These are phyloP conservation scores for Clonostachys sp. DNA, from an alignment of 2,329 filamentous ascomycete species.

Conservation along the genomic window DNA sequence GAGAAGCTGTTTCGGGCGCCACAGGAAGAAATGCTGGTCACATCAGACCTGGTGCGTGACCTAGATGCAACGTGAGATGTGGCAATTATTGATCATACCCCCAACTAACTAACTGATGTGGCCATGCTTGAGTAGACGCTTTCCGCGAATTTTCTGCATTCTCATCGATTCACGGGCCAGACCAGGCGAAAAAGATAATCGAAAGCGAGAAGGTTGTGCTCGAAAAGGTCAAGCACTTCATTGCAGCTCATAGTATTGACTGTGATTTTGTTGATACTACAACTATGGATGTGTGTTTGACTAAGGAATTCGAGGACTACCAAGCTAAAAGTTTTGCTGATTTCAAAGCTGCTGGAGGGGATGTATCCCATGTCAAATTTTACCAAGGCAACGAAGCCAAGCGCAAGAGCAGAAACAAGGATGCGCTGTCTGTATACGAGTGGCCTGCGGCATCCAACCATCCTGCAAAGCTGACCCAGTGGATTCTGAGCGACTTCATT, in stretches of 20 bases:
- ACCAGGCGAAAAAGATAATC: background rate
- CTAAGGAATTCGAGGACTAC: conserved; percentile 33
- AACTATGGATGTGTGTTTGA: conserved; percentile 44
- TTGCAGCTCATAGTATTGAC: conserved; percentile 28
- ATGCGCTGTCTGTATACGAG: conserved; percentile 39
- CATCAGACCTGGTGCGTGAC: conserved; percentile 20
- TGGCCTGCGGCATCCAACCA: conserved; percentile 44
- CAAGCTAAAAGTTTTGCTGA: conserved; percentile 26
- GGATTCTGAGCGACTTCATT: conserved; percentile 30
- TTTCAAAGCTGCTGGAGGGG: background rate
- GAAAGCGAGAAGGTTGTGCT: background rate
- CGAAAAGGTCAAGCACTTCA: conserved; percentile 32
- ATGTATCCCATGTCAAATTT: background rate
- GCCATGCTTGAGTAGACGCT: conserved; percentile 16
- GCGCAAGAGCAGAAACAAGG: conserved; percentile 24
- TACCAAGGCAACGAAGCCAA: background rate
- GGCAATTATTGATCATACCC: no score
- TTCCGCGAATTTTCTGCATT: conserved; percentile 37
- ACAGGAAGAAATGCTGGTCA: conserved; percentile 39
- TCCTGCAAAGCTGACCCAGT: conserved; percentile 43
- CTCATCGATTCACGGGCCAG: background rate
- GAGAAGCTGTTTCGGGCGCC: conserved; percentile 36
- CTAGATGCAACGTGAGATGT: no score
- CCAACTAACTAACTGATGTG: no score
- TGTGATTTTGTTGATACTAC: conserved; percentile 40